Percentiles rank a stretch among this genome's conserved stretches.
phyloP scores from a whole-genome alignment of 208 protist genomes.

The Wallacemonas sp. region DNA sequence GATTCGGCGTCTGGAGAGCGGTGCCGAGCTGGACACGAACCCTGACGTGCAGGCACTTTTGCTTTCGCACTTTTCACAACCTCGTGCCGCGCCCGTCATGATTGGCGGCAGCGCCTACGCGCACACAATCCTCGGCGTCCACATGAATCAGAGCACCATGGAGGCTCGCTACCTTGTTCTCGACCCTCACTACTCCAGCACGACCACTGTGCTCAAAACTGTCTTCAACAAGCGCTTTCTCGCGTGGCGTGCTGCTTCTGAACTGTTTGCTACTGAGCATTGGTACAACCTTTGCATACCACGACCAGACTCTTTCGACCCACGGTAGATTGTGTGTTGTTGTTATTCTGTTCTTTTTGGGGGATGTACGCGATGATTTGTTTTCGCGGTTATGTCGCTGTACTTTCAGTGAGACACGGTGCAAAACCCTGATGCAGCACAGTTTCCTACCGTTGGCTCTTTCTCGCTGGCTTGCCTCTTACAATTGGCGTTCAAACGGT shows the following conservation, averaged over 20 bases:
- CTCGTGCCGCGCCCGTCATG: slow-evolving; percentile 90
- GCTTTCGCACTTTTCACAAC: slow-evolving; percentile 80
- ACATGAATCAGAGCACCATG: slow-evolving; percentile 79
- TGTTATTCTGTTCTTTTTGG: too few species aligned
- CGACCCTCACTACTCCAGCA: slow-evolving; percentile 93
- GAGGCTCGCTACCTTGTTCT: slow-evolving; percentile 88
- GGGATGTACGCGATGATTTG: too few species aligned
- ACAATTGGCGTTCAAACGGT: too few species aligned
- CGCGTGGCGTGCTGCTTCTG: slow-evolving; percentile 49
- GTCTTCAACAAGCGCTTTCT: slow-evolving; percentile 88
- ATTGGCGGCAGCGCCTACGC: slow-evolving; percentile 95
- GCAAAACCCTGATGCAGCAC: too few species aligned
- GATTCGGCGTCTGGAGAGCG: slow-evolving; percentile 84
- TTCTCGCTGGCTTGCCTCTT: slow-evolving; percentile 3
- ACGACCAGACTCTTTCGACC: slow-evolving; percentile 51
- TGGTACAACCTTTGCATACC: slow-evolving; percentile 97
- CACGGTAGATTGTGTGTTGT: slow-evolving; percentile 27
- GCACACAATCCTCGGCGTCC: slow-evolving; percentile 94
- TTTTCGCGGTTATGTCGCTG: slow-evolving; percentile 2
- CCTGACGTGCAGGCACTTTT: slow-evolving; percentile 61
- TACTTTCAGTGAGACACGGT: slow-evolving; percentile 13
- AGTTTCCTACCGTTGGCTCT: neutral
- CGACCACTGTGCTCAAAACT: slow-evolving; percentile 63
- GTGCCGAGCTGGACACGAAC: slow-evolving; percentile 78
- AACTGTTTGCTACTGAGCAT: slow-evolving; percentile 39